phyloP scores from a whole-genome alignment of 495 filamentous ascomycete species.

The Penicillium ochrochloron region DNA sequence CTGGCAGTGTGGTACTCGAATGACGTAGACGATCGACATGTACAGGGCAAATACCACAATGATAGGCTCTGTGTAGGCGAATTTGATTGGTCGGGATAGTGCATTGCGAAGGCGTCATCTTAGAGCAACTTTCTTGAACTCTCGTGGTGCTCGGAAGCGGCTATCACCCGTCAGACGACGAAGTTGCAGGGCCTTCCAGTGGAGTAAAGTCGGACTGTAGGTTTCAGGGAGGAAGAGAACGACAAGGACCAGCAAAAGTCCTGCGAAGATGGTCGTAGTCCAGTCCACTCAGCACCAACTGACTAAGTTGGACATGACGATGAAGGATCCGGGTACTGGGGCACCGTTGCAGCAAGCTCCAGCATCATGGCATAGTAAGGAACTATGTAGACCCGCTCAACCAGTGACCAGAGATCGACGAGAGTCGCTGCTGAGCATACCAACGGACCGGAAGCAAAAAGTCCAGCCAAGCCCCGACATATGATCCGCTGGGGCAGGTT shows the following conservation, averaged over 20 bases:
- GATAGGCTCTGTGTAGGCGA: constrained; percentile 45
- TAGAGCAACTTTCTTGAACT: constrained; percentile 40
- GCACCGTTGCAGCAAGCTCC: constrained; percentile 54
- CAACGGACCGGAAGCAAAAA: constrained; percentile 51
- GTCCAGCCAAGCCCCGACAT: constrained; percentile 48
- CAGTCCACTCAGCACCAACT: constrained; percentile 53
- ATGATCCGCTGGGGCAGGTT: constrained; percentile 44
- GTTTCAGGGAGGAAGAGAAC: constrained; percentile 52
- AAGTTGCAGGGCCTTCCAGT: constrained; percentile 53
- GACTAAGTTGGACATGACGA: constrained; percentile 28
- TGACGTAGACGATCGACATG: constrained; percentile 59
- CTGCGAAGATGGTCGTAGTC: constrained; percentile 47
- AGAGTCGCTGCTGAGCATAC: constrained; percentile 39
- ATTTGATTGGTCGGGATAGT: constrained; percentile 44
- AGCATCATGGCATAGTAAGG: constrained; percentile 44
- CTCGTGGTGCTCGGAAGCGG: constrained; percentile 34
- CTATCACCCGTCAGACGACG: constrained; percentile 47
- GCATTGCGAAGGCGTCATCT: constrained; percentile 34
- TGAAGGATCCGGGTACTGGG: constrained; percentile 46
- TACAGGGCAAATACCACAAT: constrained; percentile 54
- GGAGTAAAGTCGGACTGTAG: constrained; percentile 49
- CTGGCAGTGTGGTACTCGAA: constrained; percentile 48
- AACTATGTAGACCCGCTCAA: constrained; percentile 45
- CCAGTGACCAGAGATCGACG: constrained; percentile 47
- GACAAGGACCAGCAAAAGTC: constrained; percentile 34